Evolutionary conservation across 768 basidiomycete species (phyloP).

Genomic region (Glaciozyma martinii): DNA sequence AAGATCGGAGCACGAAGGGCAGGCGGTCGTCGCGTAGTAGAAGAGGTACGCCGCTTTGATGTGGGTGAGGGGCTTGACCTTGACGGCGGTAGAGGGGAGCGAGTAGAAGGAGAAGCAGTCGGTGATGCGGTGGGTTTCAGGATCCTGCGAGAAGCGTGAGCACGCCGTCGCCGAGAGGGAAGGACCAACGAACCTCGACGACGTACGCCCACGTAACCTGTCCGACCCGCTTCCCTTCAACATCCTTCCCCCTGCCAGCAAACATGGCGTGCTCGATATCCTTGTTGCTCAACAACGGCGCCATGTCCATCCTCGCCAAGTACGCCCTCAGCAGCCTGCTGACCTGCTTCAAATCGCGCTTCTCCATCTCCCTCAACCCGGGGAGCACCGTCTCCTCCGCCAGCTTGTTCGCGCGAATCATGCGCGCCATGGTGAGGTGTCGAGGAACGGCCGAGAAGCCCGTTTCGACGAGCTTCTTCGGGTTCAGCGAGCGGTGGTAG

Average conservation of each 20-base stretch:
- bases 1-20: constrained; percentile 39
- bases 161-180: no score
- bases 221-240: constrained; percentile 51
- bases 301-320: constrained; percentile 77
- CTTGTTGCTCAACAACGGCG: constrained; percentile 60
- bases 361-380: constrained; percentile 82
- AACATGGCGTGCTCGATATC: constrained; percentile 82
- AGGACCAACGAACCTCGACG: constrained; percentile 59
- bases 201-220: constrained; percentile 97
- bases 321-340: constrained; percentile 63
- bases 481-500: constrained; percentile 80
- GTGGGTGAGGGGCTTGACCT: constrained; percentile 44
- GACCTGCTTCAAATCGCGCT: constrained; percentile 63
- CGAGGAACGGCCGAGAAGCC: constrained; percentile 81
- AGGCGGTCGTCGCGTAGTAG: constrained; percentile 80
- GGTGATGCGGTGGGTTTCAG: constrained; percentile 69
- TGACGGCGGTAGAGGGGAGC: constrained; percentile 84
- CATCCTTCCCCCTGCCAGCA: constrained; percentile 63
- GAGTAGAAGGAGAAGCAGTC: constrained; percentile 97
- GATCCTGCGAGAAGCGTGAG: constrained; percentile 51
- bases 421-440: constrained; percentile 79
- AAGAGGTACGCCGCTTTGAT: constrained; percentile 89
- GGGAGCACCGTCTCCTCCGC: constrained; percentile 43
- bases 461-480: constrained; percentile 82
- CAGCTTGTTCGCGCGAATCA: constrained; percentile 67